These are phyloP conservation scores for Niebla homalea DNA, from an alignment of 495 filamentous ascomycete species.

Conservation along the genomic window DNA sequence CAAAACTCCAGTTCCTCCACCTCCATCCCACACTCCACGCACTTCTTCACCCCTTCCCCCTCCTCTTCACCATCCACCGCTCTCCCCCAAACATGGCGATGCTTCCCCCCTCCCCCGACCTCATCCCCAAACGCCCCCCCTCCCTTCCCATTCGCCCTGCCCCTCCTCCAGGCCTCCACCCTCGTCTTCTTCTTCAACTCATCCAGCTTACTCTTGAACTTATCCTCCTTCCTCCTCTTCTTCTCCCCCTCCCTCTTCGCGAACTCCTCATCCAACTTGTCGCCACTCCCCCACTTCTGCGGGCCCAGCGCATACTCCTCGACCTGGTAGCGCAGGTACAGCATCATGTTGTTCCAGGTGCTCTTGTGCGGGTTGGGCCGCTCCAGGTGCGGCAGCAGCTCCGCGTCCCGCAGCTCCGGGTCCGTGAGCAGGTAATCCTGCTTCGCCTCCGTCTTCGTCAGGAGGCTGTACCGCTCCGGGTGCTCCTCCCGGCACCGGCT, in stretches of 20 bases:
- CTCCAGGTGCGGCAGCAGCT: slow-evolving; percentile 74
- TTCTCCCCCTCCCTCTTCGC: slow-evolving; percentile 65
- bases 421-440: slow-evolving; percentile 95
- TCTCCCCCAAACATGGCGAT: slow-evolving; percentile 89
- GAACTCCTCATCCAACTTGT: slow-evolving; percentile 82
- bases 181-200: slow-evolving; percentile 89
- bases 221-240: slow-evolving; percentile 78
- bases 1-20: slow-evolving; percentile 90
- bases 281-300: slow-evolving; percentile 76
- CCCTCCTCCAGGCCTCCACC: slow-evolving; percentile 75
- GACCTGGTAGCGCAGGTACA: slow-evolving; percentile 85
- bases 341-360: slow-evolving; percentile 97
- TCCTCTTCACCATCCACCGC: slow-evolving; percentile 58
- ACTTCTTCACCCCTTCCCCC: slow-evolving; percentile 71
- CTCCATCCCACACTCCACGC: slow-evolving; percentile 87
- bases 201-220: slow-evolving; percentile 76
- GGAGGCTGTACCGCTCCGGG: slow-evolving; percentile 81
- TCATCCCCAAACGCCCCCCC: slow-evolving; percentile 63
- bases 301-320: slow-evolving; percentile 71
- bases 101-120: slow-evolving; percentile 50
- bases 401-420: slow-evolving; percentile 70
- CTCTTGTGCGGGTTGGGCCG: slow-evolving; percentile 89
- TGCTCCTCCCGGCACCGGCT: slow-evolving; percentile 68
- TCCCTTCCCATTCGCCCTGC: slow-evolving; percentile 37
- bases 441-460: slow-evolving; percentile 92